phyloP scores from a whole-genome alignment of 2,329 filamentous ascomycete genomes.

The Alternaria gansuensis region DNA sequence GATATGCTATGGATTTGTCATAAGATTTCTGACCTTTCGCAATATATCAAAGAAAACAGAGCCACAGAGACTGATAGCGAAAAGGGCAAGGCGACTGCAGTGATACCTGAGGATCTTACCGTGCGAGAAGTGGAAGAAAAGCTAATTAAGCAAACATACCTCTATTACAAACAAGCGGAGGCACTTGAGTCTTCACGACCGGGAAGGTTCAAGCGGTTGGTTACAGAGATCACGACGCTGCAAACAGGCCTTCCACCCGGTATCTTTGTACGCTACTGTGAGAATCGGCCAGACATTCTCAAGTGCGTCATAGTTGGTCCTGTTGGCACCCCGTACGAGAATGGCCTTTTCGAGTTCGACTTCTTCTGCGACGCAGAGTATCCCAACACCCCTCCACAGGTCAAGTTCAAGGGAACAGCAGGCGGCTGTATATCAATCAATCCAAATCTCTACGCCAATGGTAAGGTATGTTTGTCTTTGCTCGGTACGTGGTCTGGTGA shows the following conservation, averaged over 20 bases:
- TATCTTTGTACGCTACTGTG: conserved; percentile 61
- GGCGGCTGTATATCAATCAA: conserved; percentile 57
- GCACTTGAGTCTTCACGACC: conserved; percentile 23
- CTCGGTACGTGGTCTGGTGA: conserved; percentile 56
- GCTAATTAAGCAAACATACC: conserved; percentile 44
- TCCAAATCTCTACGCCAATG: conserved; percentile 62
- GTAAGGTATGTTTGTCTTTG: conserved; percentile 50
- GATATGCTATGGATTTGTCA: conserved; percentile 49
- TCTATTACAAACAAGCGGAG: conserved; percentile 26
- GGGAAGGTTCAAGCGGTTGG: conserved; percentile 59
- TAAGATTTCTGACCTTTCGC: conserved; percentile 42
- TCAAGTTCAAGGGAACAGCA: conserved; percentile 59
- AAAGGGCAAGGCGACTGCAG: conserved; percentile 1
- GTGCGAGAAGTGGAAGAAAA: conserved; percentile 52
- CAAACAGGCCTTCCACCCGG: conserved; percentile 60
- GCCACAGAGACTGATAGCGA: neutral
- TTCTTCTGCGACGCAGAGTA: conserved; percentile 57
- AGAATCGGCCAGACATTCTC: conserved; percentile 60
- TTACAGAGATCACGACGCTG: conserved; percentile 57
- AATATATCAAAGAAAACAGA: conserved; percentile 26
- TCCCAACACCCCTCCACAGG: conserved; percentile 55
- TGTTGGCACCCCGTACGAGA: conserved; percentile 62
- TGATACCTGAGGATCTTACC: conserved; percentile 5
- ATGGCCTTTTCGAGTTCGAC: conserved; percentile 66
- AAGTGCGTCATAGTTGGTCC: conserved; percentile 63